Percentiles rank a stretch among this genome's conserved stretches.
Conservation (phyloP, 306 rosid species). For the Gastrolobium bilobum region DNA sequence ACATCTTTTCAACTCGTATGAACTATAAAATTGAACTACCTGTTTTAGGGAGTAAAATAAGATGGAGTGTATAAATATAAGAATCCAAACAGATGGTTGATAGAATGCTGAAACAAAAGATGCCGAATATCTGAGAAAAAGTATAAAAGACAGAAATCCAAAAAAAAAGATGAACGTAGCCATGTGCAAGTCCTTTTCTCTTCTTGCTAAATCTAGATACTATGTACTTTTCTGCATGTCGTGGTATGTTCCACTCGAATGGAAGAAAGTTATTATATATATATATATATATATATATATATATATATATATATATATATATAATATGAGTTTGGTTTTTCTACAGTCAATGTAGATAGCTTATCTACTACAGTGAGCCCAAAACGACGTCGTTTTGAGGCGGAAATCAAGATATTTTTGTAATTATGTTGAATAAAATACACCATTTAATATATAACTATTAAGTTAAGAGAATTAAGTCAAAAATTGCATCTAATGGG, state of each 20-base stretch:
- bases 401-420: too few relatives aligned
- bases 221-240: constrained; percentile 42
- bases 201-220: constrained; percentile 12
- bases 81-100: constrained; percentile 13
- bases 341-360: too few relatives aligned
- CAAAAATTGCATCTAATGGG: too few relatives aligned
- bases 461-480: too few relatives aligned
- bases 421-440: too few relatives aligned
- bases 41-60: constrained; percentile 11
- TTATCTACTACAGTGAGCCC: too few relatives aligned
- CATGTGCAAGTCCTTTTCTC: constrained; percentile 47
- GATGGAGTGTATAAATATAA: constrained; percentile 7
- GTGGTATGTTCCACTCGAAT: neutral
- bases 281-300: too few relatives aligned
- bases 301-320: too few relatives aligned
- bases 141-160: neutral
- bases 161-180: neutral
- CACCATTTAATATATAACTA: too few relatives aligned
- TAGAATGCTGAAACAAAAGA: constrained; percentile 24
- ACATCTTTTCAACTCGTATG: constrained; percentile 10
- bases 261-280: neutral
- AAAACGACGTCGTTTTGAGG: too few relatives aligned
- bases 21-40: neutral
- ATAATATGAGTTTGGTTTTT: too few relatives aligned
- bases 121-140: neutral